phyloP scores from a whole-genome alignment of 139 green algal species.

The Chlamydomonas sp. region DNA sequence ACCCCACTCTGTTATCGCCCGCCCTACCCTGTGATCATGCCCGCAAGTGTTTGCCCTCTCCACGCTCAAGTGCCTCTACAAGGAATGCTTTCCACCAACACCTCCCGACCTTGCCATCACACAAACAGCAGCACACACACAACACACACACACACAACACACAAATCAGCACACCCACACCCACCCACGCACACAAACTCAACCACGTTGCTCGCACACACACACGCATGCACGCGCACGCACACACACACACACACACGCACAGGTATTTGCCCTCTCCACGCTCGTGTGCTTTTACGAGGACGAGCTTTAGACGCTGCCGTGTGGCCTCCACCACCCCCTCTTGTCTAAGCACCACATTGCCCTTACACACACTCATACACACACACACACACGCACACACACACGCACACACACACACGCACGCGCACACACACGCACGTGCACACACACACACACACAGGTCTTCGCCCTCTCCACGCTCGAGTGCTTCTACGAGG shows the following conservation, averaged over 20 bases:
- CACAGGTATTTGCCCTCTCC: background rate
- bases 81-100: no score
- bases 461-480: background rate
- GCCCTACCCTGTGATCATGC: no score
- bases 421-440: background rate
- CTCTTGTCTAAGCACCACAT: no score
- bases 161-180: no score
- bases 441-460: background rate
- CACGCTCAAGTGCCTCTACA: conserved; percentile 35
- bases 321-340: conserved; percentile 61
- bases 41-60: conserved; percentile 47
- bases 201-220: no score
- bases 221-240: no score
- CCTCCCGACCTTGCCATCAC: no score
- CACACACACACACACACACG: background rate
- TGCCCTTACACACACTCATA: no score
- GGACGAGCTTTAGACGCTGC: conserved; percentile 89
- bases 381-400: no score
- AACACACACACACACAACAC: conserved; percentile 1
- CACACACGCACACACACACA: background rate
- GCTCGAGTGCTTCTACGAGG: background rate
- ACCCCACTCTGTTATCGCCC: no score
- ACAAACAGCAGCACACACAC: background rate
- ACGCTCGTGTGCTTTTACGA: background rate
- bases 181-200: no score